phyloP scores from a whole-genome alignment of 306 rosid genomes.

The Trifolium repens region DNA sequence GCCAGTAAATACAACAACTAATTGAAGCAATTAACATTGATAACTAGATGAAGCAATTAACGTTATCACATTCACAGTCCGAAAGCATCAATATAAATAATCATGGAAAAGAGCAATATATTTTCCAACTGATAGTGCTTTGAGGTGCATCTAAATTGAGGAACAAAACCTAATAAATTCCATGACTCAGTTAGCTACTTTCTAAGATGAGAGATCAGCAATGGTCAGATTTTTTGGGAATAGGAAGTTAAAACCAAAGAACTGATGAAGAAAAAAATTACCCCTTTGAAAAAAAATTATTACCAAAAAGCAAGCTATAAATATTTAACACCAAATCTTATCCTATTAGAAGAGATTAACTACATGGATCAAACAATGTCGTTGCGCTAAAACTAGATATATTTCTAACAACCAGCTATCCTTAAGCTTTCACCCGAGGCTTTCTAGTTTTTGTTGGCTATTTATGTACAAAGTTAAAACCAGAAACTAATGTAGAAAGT shows the following conservation, averaged over 20 bases:
- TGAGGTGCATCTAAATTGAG: constrained; percentile 11
- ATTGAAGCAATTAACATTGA: constrained; percentile 30
- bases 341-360: too few species aligned
- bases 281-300: background rate
- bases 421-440: too few species aligned
- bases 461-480: background rate
- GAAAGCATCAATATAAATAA: constrained; percentile 36
- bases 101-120: constrained; percentile 26
- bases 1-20: constrained; percentile 45
- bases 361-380: too few species aligned
- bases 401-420: too few species aligned
- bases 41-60: too few species aligned
- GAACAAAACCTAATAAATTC: background rate
- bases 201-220: too few species aligned
- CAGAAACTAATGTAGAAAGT: constrained; percentile 13
- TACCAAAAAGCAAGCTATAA: background rate
- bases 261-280: too few species aligned
- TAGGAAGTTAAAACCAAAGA: too few species aligned
- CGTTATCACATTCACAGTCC: constrained; percentile 7
- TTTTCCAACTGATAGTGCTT: background rate
- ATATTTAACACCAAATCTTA: background rate
- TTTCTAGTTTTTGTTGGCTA: background rate
- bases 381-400: too few species aligned
- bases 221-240: background rate
- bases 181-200: background rate